Base-by-base conservation (phyloP, 2,329 filamentous ascomycete species). In the Diaporthe ampelina region DNA sequence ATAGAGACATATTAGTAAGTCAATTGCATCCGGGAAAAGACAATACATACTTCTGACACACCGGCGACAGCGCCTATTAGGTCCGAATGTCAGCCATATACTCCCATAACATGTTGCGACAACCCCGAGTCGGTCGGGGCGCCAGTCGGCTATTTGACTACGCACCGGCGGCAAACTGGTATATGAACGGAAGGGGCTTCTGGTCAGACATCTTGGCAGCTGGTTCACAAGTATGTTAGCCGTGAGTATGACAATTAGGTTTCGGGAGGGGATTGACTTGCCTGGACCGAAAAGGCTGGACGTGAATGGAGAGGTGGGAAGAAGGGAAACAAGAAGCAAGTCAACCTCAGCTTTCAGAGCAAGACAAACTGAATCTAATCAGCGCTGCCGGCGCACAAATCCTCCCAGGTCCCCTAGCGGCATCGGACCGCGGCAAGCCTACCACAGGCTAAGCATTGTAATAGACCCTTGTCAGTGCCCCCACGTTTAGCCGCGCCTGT, bases 151-250 rank as follows among this genome's bases (percentile, higher is more conserved):
- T 59, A 69, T 48, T 77, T 76, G 78, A 78, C n/a, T 77, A 87
- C 91, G 82, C 82, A 92, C 95, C 95, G 82, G 96, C 95, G 84
- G 92, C 94, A 88, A 98, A 98, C 88, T 98, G 95, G 91, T 98
- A 98, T 79, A 91, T 85, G 86, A 98, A 98, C 75, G 95, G 95
- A 79, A 98, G 91, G 74, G 95, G 94, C 86, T 95, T 93, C 70
- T 90, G 85, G 77, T 87, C 82, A 77, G 91, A 88, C 92, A 93
- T 94, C 80, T 81, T 88, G 86, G 81, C 80, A 78, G 76, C 50
- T 58, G 58, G 35, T 68, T 17, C 10, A 10, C 4, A 29, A 29
- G 15, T 5, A n/a, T 4, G 32, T 29, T 19, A 32, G 67, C 63
- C 45, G 37, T 67, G 13, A 1, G 7, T 11, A 10, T 5, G n/a